A percentile compares a stretch with the other conserved stretches of the same genome.
phyloP scores from a whole-genome alignment of 2,329 filamentous ascomycete genomes.

The Tolypocladium tundrense region DNA sequence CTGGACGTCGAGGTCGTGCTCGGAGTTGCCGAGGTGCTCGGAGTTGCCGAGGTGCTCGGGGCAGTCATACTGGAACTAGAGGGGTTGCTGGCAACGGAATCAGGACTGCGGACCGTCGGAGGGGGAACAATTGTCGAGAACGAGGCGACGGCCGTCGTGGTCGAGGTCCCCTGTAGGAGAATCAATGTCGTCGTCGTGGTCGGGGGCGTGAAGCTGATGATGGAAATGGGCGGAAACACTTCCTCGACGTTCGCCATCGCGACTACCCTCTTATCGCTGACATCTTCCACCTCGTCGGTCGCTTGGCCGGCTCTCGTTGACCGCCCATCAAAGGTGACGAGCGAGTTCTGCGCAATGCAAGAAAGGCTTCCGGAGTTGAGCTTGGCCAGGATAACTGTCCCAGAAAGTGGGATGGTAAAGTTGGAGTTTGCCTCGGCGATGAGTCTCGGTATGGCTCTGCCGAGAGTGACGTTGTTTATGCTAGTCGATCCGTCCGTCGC shows the following conservation, averaged over 20 bases:
- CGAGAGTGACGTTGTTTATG: conserved; percentile 64
- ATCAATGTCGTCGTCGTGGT: background rate
- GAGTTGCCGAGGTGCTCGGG: background rate
- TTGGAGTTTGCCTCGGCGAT: conserved; percentile 54
- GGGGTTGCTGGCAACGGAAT: background rate
- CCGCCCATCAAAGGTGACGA: conserved; percentile 70
- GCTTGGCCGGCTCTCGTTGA: conserved; percentile 20
- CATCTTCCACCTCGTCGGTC: conserved; percentile 1
- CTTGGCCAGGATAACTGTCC: conserved; percentile 58
- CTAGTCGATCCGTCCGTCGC: conserved; percentile 27
- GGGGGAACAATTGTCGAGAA: background rate
- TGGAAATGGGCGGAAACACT: conserved; percentile 2
- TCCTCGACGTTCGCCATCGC: conserved; percentile 1
- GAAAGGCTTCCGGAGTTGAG: conserved; percentile 68
- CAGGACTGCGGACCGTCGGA: background rate
- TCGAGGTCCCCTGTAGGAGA: background rate
- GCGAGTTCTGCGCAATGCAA: conserved; percentile 75
- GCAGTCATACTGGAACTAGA: background rate
- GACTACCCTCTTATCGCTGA: background rate
- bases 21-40: too few relatives aligned
- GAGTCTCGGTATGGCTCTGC: conserved; percentile 66
- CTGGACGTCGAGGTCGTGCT: background rate
- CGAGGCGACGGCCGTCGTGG: background rate
- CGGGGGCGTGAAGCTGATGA: conserved; percentile 1
- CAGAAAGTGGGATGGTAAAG: conserved; percentile 67